Evolutionary conservation across 2,329 filamentous ascomycete species (phyloP).

Genomic region (Trichoderma sp.): DNA sequence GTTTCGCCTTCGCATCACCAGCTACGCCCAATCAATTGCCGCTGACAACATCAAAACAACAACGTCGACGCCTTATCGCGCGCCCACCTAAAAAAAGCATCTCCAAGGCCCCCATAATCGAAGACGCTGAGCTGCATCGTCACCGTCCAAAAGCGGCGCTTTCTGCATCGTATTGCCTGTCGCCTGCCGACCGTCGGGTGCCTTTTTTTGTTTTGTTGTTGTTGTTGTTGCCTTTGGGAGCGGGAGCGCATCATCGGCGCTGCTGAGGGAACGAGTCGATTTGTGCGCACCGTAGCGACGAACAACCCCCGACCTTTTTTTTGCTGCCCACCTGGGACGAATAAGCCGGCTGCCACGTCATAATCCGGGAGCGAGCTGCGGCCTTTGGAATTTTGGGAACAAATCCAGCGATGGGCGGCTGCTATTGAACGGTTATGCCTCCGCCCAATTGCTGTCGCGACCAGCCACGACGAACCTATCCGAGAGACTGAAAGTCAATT

Average conservation of each 20-base stretch:
- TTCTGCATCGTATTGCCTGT: not conserved
- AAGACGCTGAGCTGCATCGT: slow-evolving; percentile 1
- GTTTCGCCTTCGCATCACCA: slow-evolving; percentile 16
- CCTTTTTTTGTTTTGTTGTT: not conserved
- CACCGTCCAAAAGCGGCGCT: not conserved
- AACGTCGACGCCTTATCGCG: not conserved
- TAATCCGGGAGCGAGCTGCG: slow-evolving; percentile 6
- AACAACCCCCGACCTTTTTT: slow-evolving; percentile 6
- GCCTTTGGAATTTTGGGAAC: slow-evolving; percentile 2
- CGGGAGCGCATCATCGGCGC: slow-evolving; percentile 1
- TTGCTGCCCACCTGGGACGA: slow-evolving; percentile 4
- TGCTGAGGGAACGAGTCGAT: slow-evolving; percentile 1
- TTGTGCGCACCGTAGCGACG: slow-evolving; percentile 12
- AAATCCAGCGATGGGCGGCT: slow-evolving; percentile 3
- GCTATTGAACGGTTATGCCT: slow-evolving; percentile 25
- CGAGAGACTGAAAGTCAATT: slow-evolving; percentile 7
- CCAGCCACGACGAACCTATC: slow-evolving; percentile 17
- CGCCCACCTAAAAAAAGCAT: slow-evolving; percentile 8
- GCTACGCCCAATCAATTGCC: slow-evolving; percentile 12
- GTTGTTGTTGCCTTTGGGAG: not conserved
- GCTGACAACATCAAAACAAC: slow-evolving; percentile 17
- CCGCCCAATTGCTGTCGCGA: slow-evolving; percentile 22
- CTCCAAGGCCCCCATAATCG: not conserved
- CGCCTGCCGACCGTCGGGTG: not conserved
- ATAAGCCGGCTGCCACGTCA: slow-evolving; percentile 17